Conservation (phyloP, 306 rosid species). For the Parietaria judaica region DNA sequence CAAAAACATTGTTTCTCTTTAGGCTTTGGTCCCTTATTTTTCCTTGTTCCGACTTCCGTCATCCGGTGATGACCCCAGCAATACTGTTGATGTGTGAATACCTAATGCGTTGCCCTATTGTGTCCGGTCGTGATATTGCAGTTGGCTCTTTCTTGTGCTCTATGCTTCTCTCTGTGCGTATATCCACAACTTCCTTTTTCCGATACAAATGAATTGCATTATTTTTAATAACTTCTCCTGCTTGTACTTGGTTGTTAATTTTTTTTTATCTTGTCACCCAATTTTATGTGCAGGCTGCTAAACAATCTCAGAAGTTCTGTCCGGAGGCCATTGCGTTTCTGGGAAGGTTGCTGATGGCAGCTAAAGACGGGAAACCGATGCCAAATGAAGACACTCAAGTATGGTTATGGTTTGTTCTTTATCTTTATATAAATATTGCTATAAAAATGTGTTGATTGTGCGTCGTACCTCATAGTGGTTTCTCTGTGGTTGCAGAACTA, state of each 20-base stretch:
- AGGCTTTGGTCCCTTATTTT: constrained; percentile 85
- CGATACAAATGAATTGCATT: background rate
- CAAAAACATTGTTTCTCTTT: constrained; percentile 71
- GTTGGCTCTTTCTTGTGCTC: constrained; percentile 80
- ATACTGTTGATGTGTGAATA: constrained; percentile 74
- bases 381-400: constrained; percentile 53
- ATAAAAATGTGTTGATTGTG: too few relatives aligned
- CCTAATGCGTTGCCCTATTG: constrained; percentile 73
- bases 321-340: constrained; percentile 76
- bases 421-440: background rate
- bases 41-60: constrained; percentile 90
- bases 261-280: constrained; percentile 19
- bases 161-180: constrained; percentile 77
- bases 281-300: constrained; percentile 45
- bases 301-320: constrained; percentile 70
- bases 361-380: constrained; percentile 36
- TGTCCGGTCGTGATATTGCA: constrained; percentile 66
- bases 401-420: constrained; percentile 20
- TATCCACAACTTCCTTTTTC: constrained; percentile 7
- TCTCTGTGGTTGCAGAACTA: constrained; percentile 35
- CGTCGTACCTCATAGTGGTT: background rate
- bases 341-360: constrained; percentile 41
- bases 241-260: background rate
- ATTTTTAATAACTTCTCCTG: background rate
- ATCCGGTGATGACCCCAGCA: constrained; percentile 81